Evolutionary conservation across 2,329 filamentous ascomycete genomes (phyloP).

Genomic region (Cordyceps farinosa): DNA sequence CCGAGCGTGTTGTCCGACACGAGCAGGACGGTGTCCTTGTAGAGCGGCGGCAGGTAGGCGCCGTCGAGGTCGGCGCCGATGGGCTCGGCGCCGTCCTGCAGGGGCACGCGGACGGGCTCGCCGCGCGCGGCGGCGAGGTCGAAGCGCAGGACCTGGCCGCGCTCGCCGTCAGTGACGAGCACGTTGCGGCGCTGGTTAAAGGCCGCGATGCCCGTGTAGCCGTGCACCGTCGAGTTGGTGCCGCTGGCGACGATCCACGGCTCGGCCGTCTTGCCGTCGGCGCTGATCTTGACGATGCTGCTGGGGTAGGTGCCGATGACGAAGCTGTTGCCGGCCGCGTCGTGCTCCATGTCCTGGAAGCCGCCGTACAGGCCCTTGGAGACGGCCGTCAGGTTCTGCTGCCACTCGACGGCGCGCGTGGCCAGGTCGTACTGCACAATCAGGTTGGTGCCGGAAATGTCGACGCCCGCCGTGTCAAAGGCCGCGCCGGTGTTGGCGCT

Average conservation of each 20-base stretch:
- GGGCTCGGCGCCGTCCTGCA: background rate
- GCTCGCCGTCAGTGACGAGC: constrained; percentile 30
- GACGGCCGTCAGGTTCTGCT: constrained; percentile 30
- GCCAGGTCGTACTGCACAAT: constrained; percentile 34
- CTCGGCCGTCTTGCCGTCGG: constrained; percentile 26
- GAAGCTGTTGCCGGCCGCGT: constrained; percentile 34
- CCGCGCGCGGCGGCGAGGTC: constrained; percentile 23
- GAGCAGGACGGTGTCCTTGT: constrained; percentile 33
- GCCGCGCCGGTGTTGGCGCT: constrained; percentile 34
- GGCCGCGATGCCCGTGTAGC: constrained; percentile 4
- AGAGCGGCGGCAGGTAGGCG: constrained; percentile 32
- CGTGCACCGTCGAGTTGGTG: constrained; percentile 24
- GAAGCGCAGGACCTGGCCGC: constrained; percentile 35
- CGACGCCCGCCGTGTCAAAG: constrained; percentile 32
- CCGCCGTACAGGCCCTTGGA: constrained; percentile 32
- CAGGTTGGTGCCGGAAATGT: constrained; percentile 36
- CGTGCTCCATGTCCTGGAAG: constrained; percentile 39
- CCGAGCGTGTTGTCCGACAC: constrained; percentile 30
- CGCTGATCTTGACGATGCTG: constrained; percentile 32
- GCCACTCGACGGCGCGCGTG: constrained; percentile 28
- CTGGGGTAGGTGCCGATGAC: constrained; percentile 37
- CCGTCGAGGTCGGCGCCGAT: constrained; percentile 25
- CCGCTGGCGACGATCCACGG: constrained; percentile 30
- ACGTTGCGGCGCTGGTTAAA: constrained; percentile 23
- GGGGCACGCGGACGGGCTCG: background rate